Evolutionary conservation across 1,139 yeast genomes (phyloP).

Genomic region (Saccharomyces hybrid): DNA sequence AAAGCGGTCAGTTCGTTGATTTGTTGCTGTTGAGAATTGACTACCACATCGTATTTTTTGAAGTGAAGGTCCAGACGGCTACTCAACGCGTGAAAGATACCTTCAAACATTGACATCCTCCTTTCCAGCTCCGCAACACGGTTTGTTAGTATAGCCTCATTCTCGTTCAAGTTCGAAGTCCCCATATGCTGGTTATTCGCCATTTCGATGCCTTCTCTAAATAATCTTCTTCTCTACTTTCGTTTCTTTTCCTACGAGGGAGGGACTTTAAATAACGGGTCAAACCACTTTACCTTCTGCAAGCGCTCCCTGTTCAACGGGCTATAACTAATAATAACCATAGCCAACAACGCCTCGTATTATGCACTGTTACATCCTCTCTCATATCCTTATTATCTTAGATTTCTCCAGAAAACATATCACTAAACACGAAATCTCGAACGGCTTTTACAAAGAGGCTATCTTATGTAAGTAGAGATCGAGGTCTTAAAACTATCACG

Average conservation of each 20-base stretch:
- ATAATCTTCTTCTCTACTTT: not conserved
- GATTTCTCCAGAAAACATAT: not conserved
- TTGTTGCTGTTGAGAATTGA: conserved; percentile 29
- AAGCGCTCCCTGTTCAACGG: not conserved
- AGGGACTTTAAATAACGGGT: not conserved
- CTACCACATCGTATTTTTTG: conserved; percentile 27
- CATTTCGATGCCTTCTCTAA: not conserved
- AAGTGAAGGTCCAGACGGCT: conserved; percentile 28
- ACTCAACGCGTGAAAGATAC: conserved; percentile 28
- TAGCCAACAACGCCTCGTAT: not conserved
- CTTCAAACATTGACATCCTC: conserved; percentile 26
- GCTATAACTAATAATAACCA: not conserved
- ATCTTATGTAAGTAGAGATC: not conserved
- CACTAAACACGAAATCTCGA: not conserved
- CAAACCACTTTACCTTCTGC: not conserved
- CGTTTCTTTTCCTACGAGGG: not conserved
- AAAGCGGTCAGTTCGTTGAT: conserved; percentile 24
- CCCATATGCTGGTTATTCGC: conserved; percentile 1
- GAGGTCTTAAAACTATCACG: not conserved
- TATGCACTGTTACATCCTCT: not conserved
- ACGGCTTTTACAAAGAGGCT: not conserved
- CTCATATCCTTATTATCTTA: not conserved
- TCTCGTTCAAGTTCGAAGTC: conserved; percentile 7
- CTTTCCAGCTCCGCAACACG: conserved; percentile 26
- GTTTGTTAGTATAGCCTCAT: conserved; percentile 9